Conservation (phyloP, 257 asterid species). For the Solanum tacnaense region DNA sequence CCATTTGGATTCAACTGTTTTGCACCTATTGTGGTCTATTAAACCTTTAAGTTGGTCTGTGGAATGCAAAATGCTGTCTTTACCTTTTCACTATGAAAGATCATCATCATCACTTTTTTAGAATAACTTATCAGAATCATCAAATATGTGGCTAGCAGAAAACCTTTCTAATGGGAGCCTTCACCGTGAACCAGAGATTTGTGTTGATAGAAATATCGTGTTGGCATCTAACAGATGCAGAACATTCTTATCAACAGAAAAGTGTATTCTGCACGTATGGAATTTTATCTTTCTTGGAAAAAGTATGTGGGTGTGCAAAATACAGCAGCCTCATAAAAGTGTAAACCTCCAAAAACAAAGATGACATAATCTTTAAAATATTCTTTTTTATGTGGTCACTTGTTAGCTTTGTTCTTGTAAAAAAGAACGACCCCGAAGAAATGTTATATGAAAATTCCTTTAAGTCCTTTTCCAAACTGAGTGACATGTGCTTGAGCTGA, state of each 20-base stretch:
- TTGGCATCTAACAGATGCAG: background rate
- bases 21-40: background rate
- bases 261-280: background rate
- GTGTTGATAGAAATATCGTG: background rate
- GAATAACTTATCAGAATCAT: background rate
- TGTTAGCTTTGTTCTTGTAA: background rate
- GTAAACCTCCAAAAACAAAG: background rate
- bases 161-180: background rate
- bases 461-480: background rate
- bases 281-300: background rate
- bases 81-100: background rate
- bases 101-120: background rate
- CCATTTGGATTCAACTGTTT: background rate
- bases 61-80: background rate
- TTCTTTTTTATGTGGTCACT: background rate
- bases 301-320: background rate
- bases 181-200: background rate
- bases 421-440: background rate
- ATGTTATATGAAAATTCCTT: background rate
- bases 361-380: background rate
- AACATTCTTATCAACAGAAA: background rate
- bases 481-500: background rate
- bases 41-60: background rate
- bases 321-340: background rate
- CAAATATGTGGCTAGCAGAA: background rate